Conservation (phyloP, 495 filamentous ascomycete species). For the Penicillium argentinense region DNA sequence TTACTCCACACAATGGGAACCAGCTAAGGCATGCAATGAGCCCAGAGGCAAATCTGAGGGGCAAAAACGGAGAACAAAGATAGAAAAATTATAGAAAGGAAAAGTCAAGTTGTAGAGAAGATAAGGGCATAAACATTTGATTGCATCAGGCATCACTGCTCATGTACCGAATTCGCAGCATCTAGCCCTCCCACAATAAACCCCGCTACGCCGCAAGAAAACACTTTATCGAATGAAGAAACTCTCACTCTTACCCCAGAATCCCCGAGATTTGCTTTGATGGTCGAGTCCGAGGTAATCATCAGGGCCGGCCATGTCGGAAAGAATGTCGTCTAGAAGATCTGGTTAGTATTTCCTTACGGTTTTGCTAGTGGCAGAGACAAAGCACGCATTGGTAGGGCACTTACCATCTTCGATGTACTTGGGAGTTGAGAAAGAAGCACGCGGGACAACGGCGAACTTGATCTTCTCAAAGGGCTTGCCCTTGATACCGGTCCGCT, state of each 20-base stretch:
- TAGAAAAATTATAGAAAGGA: conserved; percentile 1
- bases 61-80: conserved; percentile 2
- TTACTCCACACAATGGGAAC: conserved; percentile 20
- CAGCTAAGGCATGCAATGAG: conserved; percentile 6
- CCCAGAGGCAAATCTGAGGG: neutral
- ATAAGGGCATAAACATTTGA: conserved; percentile 5
- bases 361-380: neutral
- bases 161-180: conserved; percentile 26
- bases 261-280: conserved; percentile 65
- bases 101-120: conserved; percentile 3
- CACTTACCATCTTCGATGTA: conserved; percentile 89
- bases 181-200: conserved; percentile 20
- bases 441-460: conserved; percentile 77
- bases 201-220: conserved; percentile 21
- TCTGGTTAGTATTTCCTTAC: conserved; percentile 16
- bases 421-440: conserved; percentile 67
- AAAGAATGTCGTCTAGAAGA: conserved; percentile 74
- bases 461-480: conserved; percentile 99
- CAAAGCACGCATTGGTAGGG: too few species aligned
- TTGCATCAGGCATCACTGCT: conserved; percentile 25
- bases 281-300: conserved; percentile 91
- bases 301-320: conserved; percentile 68
- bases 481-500: conserved; percentile 90
- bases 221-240: conserved; percentile 62
- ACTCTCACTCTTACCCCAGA: conserved; percentile 60